Percentiles rank a stretch among this genome's conserved stretches.
These are phyloP conservation scores for Bondarzewia mesenterica DNA, from an alignment of 1,284 basidiomycete species.

Conservation along the genomic window DNA sequence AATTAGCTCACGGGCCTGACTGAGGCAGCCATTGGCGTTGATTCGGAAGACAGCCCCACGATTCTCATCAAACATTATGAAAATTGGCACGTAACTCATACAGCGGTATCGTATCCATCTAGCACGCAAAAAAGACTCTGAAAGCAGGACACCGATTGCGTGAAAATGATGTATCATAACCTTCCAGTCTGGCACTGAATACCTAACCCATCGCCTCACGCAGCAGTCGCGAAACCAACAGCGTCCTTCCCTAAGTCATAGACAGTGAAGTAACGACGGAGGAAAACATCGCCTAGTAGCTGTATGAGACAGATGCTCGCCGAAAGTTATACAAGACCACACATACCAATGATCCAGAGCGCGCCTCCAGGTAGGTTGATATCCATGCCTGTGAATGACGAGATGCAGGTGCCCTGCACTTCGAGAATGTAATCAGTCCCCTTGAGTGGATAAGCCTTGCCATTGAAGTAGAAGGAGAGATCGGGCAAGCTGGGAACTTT, in stretches of 20 bases:
- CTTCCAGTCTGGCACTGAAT: too few species aligned
- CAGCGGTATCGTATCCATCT: background rate
- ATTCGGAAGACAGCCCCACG: too few species aligned
- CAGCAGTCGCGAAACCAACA: constrained; percentile 72
- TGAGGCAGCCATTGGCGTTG: too few species aligned
- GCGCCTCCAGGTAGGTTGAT: constrained; percentile 83
- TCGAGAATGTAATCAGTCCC: constrained; percentile 87
- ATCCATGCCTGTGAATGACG: constrained; percentile 89
- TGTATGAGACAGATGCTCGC: background rate
- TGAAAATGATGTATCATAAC: too few species aligned
- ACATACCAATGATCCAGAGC: constrained; percentile 90
- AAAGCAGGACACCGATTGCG: too few species aligned
- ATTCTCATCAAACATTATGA: too few species aligned
- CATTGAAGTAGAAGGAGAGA: constrained; percentile 79
- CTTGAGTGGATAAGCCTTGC: constrained; percentile 74
- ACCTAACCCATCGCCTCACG: constrained; percentile 13
- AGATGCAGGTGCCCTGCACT: constrained; percentile 88
- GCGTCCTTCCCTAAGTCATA: constrained; percentile 85
- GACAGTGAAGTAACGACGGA: constrained; percentile 88
- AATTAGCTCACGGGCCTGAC: too few species aligned
- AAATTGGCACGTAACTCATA: background rate
- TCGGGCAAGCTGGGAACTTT: constrained; percentile 83
- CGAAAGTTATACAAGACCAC: constrained; percentile 4
- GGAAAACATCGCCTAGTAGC: constrained; percentile 68
- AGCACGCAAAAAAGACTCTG: background rate